phyloP scores from a whole-genome alignment of 1,284 basidiomycete genomes.

The Malassezia psittaci region DNA sequence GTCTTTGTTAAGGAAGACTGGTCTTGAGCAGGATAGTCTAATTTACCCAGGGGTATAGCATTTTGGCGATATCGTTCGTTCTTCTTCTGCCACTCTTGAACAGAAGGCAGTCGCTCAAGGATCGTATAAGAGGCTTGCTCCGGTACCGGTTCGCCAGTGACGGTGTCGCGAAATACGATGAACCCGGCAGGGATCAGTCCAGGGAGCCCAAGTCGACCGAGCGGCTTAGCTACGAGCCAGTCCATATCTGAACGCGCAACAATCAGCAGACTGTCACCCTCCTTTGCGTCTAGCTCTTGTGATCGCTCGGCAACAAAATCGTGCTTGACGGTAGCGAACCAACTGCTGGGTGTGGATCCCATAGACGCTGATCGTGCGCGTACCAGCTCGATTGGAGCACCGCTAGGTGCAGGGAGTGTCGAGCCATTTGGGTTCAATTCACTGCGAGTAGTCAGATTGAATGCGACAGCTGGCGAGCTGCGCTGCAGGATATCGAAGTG shows the following conservation, averaged over 20 bases:
- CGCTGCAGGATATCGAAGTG: slow-evolving; percentile 55
- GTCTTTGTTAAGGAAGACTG: background rate
- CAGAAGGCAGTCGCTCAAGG: slow-evolving; percentile 59
- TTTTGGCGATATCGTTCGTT: slow-evolving; percentile 92
- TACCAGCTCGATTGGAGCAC: background rate
- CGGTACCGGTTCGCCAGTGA: slow-evolving; percentile 56
- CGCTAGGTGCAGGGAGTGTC: background rate
- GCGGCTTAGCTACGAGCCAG: slow-evolving; percentile 69
- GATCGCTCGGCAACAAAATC: slow-evolving; percentile 88
- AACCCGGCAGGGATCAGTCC: slow-evolving; percentile 94
- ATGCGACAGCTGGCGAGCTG: slow-evolving; percentile 22
- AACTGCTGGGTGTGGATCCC: background rate
- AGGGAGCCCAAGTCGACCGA: slow-evolving; percentile 82
- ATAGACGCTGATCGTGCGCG: background rate
- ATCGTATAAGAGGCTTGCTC: slow-evolving; percentile 60
- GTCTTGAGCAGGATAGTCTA: background rate
- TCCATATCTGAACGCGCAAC: slow-evolving; percentile 43
- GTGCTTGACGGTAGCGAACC: slow-evolving; percentile 73
- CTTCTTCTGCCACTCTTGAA: slow-evolving; percentile 95
- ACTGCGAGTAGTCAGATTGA: slow-evolving; percentile 1
- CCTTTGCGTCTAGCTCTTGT: slow-evolving; percentile 88
- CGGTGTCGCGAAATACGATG: slow-evolving; percentile 86
- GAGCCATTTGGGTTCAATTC: slow-evolving; percentile 36
- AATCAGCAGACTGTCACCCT: slow-evolving; percentile 77
- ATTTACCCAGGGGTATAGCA: slow-evolving; percentile 72